phyloP scores from a whole-genome alignment of 106 monocot genomes.

The Dendrobium catenatum region DNA sequence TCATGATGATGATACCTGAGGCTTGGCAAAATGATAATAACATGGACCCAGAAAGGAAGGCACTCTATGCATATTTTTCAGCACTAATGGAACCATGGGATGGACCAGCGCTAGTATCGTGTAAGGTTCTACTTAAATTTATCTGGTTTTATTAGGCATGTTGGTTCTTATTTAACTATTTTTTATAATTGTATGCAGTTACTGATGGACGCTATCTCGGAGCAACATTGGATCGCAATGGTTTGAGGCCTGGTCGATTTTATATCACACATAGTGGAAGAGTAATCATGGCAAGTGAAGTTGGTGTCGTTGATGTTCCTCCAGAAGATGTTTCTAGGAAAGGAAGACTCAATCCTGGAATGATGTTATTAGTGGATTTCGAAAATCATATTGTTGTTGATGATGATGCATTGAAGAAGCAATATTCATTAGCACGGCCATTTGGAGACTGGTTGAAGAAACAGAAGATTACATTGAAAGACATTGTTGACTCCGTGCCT shows the following conservation, averaged over 20 bases:
- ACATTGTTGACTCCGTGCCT: slow-evolving; percentile 72
- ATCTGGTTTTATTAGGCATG: background rate
- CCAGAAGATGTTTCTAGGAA: slow-evolving; percentile 82
- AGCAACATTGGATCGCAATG: slow-evolving; percentile 97
- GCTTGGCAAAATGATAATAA: slow-evolving; percentile 99
- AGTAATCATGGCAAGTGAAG: slow-evolving; percentile 99
- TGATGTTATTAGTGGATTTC: slow-evolving; percentile 99
- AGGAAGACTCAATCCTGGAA: slow-evolving; percentile 97
- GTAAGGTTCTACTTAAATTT: slow-evolving; percentile 28
- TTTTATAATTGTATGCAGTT: slow-evolving; percentile 40
- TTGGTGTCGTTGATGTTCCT: slow-evolving; percentile 96
- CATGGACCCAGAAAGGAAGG: slow-evolving; percentile 91
- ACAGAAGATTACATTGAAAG: slow-evolving; percentile 73
- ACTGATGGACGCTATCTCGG: slow-evolving; percentile 99
- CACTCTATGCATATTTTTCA: slow-evolving; percentile 93
- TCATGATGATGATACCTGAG: slow-evolving; percentile 99
- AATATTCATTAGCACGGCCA: slow-evolving; percentile 82
- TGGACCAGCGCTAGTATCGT: slow-evolving; percentile 98
- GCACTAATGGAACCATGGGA: slow-evolving; percentile 99
- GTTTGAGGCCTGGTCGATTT: slow-evolving; percentile 88
- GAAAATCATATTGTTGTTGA: slow-evolving; percentile 92
- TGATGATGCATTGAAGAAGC: slow-evolving; percentile 91
- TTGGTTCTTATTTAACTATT: background rate
- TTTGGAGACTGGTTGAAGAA: slow-evolving; percentile 87
- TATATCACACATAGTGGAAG: slow-evolving; percentile 84